Conservation (phyloP, 305 asterid species). For the Fraxinus velutina region DNA sequence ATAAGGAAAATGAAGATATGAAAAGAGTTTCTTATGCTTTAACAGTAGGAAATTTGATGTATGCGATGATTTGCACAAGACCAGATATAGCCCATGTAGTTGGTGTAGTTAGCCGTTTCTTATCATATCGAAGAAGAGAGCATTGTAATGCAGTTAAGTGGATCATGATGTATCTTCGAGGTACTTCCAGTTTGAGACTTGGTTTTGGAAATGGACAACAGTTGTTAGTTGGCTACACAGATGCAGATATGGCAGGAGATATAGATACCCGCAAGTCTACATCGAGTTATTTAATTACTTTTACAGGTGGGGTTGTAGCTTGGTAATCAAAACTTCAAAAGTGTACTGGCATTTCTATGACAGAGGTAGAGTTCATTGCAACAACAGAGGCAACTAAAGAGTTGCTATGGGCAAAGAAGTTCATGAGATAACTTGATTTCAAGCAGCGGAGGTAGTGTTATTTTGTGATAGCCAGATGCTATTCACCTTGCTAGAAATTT, state of each 20-base stretch:
- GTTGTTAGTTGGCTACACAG: not conserved
- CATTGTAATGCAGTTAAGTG: not conserved
- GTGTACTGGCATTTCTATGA: not conserved
- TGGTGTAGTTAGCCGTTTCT: not conserved
- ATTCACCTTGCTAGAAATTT: not conserved
- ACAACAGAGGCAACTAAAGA: not conserved
- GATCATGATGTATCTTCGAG: not conserved
- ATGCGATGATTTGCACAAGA: not conserved
- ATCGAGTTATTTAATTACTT: not conserved
- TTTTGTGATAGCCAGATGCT: not conserved
- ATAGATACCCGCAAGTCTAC: not conserved
- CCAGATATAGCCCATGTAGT: not conserved
- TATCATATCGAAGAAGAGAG: not conserved
- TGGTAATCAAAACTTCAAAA: not conserved
- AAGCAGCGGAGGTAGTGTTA: not conserved
- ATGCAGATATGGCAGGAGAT: not conserved
- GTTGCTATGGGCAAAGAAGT: not conserved
- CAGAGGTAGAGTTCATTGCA: not conserved
- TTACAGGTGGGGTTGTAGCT: not conserved
- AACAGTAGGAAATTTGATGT: not conserved
- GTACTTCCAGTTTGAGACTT: not conserved
- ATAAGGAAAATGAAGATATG: not conserved
- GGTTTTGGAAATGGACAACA: not conserved
- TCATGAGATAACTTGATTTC: not conserved
- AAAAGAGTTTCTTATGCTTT: not conserved